These are phyloP conservation scores for Prunus davidiana DNA, from an alignment of 306 rosid genomes.

Conservation along the genomic window DNA sequence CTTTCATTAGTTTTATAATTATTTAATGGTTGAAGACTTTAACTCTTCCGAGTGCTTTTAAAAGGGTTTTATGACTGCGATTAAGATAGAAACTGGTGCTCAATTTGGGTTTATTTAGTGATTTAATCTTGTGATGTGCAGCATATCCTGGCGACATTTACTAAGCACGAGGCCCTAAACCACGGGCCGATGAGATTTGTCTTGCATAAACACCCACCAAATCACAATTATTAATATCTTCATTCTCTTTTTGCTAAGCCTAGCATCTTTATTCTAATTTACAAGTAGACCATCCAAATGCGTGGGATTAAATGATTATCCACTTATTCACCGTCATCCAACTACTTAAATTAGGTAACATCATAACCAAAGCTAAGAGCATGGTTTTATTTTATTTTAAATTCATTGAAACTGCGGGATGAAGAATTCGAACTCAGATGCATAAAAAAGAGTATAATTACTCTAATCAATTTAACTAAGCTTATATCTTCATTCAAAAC, in stretches of 20 bases:
- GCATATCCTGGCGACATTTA: background rate
- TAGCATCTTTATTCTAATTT: background rate
- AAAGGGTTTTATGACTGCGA: background rate
- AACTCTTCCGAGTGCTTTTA: background rate
- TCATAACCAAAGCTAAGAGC: background rate
- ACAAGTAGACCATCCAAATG: conserved; percentile 1
- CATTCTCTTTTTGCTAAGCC: background rate
- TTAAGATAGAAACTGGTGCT: no score
- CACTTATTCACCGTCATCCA: background rate
- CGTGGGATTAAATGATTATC: conserved; percentile 14
- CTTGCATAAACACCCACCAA: conserved; percentile 10
- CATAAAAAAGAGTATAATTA: fast-evolving
- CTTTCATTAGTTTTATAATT: background rate
- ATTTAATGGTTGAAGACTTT: background rate
- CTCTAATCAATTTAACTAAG: fast-evolving
- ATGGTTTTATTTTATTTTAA: background rate
- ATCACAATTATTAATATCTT: background rate
- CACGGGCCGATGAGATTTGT: conserved; percentile 17
- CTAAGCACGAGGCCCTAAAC: conserved; percentile 14
- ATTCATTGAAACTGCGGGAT: fast-evolving
- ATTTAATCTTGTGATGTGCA: background rate
- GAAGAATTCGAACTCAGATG: fast-evolving
- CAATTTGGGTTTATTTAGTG: background rate
- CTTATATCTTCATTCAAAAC: no score
- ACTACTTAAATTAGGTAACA: background rate